Conservation (phyloP, 2,329 filamentous ascomycete species). For the Hypomyces rosellus region DNA sequence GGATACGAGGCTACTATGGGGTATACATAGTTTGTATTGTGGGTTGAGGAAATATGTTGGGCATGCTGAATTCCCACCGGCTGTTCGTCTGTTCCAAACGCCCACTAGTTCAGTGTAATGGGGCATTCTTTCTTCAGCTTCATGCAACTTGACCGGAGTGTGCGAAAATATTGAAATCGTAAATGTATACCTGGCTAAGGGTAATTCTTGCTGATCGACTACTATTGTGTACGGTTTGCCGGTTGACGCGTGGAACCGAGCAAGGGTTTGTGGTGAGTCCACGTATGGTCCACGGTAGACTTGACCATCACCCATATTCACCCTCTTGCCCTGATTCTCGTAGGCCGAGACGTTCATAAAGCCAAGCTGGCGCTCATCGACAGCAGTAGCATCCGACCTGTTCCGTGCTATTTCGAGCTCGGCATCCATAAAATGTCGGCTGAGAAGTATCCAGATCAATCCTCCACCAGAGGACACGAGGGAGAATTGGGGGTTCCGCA, state of each 20-base stretch:
- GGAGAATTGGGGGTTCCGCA: conserved; percentile 67
- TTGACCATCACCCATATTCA: conserved; percentile 67
- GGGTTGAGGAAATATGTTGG: conserved; percentile 78
- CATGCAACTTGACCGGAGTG: conserved; percentile 51
- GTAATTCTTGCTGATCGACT: conserved; percentile 72
- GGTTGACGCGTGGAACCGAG: conserved; percentile 51
- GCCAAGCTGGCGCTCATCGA: conserved; percentile 53
- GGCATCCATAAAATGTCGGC: conserved; percentile 73
- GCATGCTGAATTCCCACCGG: conserved; percentile 77
- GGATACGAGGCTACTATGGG: conserved; percentile 54
- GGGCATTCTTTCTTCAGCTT: conserved; percentile 54
- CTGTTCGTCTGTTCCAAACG: conserved; percentile 71
- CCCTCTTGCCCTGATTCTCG: conserved; percentile 59
- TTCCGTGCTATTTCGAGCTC: conserved; percentile 52
- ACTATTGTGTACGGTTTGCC: conserved; percentile 53
- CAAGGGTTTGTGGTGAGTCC: conserved; percentile 85
- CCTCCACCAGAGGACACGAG: conserved; percentile 53
- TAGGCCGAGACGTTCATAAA: conserved; percentile 88
- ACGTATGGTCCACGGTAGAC: conserved; percentile 78
- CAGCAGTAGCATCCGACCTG: conserved; percentile 34
- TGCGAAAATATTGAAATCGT: conserved; percentile 78
- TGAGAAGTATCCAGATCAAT: conserved; percentile 76
- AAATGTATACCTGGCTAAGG: conserved; percentile 70
- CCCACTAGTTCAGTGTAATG: conserved; percentile 54
- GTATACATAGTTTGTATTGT: conserved; percentile 65